A percentile compares a stretch with the other conserved stretches of the same genome.
These are phyloP conservation scores for Russula brevipes DNA, from an alignment of 768 basidiomycete species.

Conservation along the genomic window DNA sequence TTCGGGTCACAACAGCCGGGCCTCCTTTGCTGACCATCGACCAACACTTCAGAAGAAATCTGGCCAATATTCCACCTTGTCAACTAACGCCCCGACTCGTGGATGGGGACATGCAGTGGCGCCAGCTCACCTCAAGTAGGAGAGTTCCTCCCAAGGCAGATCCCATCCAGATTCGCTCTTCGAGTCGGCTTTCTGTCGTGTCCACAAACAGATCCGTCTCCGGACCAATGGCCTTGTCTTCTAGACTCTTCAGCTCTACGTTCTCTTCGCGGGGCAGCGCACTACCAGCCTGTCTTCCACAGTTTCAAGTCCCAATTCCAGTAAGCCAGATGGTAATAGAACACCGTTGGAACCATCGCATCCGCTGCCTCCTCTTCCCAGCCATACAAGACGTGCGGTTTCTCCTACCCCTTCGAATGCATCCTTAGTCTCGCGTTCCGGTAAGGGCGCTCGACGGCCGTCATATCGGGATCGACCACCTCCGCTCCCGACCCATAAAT, in stretches of 20 bases:
- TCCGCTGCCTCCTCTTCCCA: slow-evolving; percentile 38
- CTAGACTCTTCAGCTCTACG: slow-evolving; percentile 53
- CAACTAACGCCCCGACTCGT: slow-evolving; percentile 31
- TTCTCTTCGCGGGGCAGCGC: slow-evolving; percentile 81
- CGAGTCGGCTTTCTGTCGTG: slow-evolving; percentile 53
- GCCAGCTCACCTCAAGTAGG: slow-evolving; percentile 43
- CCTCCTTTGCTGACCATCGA: slow-evolving; percentile 35
- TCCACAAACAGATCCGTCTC: slow-evolving; percentile 63
- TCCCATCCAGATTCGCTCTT: slow-evolving; percentile 41
- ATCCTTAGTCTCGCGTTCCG: slow-evolving; percentile 47
- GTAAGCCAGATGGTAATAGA: slow-evolving; percentile 32
- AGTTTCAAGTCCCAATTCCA: slow-evolving; percentile 35
- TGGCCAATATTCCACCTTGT: slow-evolving; percentile 39
- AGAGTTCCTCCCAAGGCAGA: slow-evolving; percentile 44
- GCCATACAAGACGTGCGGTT: slow-evolving; percentile 37
- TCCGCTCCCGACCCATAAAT: slow-evolving; percentile 46
- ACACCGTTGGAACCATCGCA: slow-evolving; percentile 31
- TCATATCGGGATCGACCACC: slow-evolving; percentile 60
- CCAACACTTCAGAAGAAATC: slow-evolving; percentile 31
- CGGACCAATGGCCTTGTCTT: slow-evolving; percentile 48
- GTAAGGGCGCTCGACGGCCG: slow-evolving; percentile 43
- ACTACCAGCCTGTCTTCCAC: slow-evolving; percentile 58
- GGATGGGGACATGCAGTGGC: slow-evolving; percentile 36
- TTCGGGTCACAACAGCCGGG: slow-evolving; percentile 55
- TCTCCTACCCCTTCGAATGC: slow-evolving; percentile 65